Percentiles rank a stretch among this genome's conserved stretches.
Conservation (phyloP, 306 rosid species). For the Ochetophila trinervis region DNA sequence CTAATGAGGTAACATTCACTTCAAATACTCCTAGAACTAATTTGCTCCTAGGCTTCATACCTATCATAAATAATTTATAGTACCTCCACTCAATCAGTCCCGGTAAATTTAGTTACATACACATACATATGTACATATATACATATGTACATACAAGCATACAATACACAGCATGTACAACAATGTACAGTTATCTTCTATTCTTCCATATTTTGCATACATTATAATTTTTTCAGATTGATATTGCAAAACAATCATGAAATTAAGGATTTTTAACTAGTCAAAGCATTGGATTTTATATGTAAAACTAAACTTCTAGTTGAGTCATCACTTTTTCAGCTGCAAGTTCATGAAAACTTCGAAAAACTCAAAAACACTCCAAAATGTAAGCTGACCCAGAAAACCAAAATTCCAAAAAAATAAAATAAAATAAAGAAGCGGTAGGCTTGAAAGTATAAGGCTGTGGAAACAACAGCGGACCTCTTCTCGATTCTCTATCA, state of each 20-base stretch:
- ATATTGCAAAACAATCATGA: neutral
- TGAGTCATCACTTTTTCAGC: conserved; percentile 2
- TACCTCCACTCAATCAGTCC: neutral
- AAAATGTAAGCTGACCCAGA: conserved; percentile 14
- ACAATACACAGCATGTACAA: too few relatives aligned
- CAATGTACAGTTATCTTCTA: too few relatives aligned
- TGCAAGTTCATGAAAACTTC: neutral
- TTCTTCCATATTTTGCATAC: neutral
- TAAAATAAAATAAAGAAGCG: conserved; percentile 20
- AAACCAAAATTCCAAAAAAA: neutral
- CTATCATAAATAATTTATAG: neutral
- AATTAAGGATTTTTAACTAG: neutral
- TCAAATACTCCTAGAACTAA: neutral
- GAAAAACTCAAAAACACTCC: neutral
- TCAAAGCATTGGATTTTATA: neutral
- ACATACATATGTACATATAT: neutral
- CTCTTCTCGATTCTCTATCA: conserved; percentile 77
- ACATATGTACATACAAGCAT: neutral
- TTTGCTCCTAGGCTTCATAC: neutral
- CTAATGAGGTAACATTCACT: conserved; percentile 17
- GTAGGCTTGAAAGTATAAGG: conserved; percentile 58
- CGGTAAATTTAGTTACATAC: neutral
- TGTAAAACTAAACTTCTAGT: neutral
- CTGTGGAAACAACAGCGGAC: conserved; percentile 76
- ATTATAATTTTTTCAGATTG: neutral